These are phyloP conservation scores for Irpex sp. DNA, from an alignment of 1,284 basidiomycete species.

Conservation along the genomic window DNA sequence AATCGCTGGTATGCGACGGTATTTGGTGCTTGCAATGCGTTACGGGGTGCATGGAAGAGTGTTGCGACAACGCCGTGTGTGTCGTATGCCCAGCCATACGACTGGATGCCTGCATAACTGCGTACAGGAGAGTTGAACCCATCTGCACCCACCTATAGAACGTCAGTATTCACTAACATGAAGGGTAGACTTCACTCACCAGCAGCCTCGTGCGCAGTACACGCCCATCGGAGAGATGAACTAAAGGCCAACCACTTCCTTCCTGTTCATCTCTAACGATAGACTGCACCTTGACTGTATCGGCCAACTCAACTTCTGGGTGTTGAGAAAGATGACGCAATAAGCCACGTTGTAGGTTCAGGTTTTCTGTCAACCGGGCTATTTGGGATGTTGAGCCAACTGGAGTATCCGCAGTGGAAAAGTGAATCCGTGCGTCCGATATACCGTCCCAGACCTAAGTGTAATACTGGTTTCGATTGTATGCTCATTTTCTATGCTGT, in stretches of 20 bases:
- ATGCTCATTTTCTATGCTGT: background rate
- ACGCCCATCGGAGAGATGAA: conserved; percentile 63
- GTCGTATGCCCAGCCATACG: conserved; percentile 91
- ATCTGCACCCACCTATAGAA: conserved; percentile 84
- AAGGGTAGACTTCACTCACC: conserved; percentile 38
- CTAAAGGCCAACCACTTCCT: conserved; percentile 67
- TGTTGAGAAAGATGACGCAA: conserved; percentile 50
- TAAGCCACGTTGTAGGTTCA: conserved; percentile 85
- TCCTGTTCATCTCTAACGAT: conserved; percentile 49
- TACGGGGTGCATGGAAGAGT: conserved; percentile 64
- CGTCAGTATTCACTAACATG: conserved; percentile 7
- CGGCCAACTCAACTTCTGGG: conserved; percentile 50
- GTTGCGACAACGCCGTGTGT: conserved; percentile 92
- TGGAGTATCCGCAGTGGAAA: conserved; percentile 52
- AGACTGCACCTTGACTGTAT: conserved; percentile 65
- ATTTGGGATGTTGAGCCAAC: conserved; percentile 34
- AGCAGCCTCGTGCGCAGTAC: conserved; percentile 68
- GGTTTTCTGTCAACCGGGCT: conserved; percentile 84
- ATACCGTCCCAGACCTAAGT: conserved; percentile 86
- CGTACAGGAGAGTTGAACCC: conserved; percentile 95
- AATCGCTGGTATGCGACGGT: conserved; percentile 93
- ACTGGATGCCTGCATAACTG: conserved; percentile 80
- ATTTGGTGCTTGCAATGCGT: conserved; percentile 59
- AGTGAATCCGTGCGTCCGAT: conserved; percentile 76
- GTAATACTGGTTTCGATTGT: background rate